A percentile compares a stretch with the other conserved stretches of the same genome.
These are phyloP conservation scores for Jamesozyma rosinii DNA, from an alignment of 805 yeast species.

Conservation along the genomic window DNA sequence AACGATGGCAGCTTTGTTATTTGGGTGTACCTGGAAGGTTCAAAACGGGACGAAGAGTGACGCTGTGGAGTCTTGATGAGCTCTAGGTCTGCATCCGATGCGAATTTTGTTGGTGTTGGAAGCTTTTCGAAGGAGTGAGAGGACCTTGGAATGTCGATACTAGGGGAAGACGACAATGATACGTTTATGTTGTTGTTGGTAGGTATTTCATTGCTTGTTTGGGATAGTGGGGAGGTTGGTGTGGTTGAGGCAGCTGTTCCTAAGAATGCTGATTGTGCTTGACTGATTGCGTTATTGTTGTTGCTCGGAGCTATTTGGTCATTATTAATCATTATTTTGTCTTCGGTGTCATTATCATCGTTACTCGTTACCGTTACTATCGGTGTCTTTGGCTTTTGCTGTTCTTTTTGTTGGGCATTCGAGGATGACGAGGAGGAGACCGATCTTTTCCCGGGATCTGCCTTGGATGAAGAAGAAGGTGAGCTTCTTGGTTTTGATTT, in stretches of 20 bases:
- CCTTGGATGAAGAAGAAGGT: neutral
- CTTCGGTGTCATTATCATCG: neutral
- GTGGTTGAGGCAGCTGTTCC: neutral
- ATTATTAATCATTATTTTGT: neutral
- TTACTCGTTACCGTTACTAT: conserved; percentile 12
- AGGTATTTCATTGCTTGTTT: neutral
- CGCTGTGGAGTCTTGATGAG: conserved; percentile 79
- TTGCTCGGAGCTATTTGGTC: neutral
- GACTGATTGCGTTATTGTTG: neutral
- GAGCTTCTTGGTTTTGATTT: neutral
- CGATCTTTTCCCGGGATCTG: neutral
- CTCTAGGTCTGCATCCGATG: conserved; percentile 56
- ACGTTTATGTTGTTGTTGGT: conserved; percentile 2
- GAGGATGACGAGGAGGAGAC: neutral
- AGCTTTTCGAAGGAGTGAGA: conserved; percentile 49
- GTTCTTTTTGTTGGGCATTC: neutral
- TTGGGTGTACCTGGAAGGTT: conserved; percentile 58
- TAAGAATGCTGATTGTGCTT: neutral
- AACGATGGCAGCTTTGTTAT: conserved; percentile 73
- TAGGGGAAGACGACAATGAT: conserved; percentile 1
- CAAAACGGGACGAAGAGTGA: conserved; percentile 87
- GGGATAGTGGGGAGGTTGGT: neutral
- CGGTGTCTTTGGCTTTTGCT: conserved; percentile 4
- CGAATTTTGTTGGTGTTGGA: conserved; percentile 54
- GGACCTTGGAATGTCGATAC: conserved; percentile 31